Evolutionary conservation across 768 basidiomycete species (phyloP), one percentile per base, ranked within the genome.

Genomic region (Podaxis sp.): DNA sequence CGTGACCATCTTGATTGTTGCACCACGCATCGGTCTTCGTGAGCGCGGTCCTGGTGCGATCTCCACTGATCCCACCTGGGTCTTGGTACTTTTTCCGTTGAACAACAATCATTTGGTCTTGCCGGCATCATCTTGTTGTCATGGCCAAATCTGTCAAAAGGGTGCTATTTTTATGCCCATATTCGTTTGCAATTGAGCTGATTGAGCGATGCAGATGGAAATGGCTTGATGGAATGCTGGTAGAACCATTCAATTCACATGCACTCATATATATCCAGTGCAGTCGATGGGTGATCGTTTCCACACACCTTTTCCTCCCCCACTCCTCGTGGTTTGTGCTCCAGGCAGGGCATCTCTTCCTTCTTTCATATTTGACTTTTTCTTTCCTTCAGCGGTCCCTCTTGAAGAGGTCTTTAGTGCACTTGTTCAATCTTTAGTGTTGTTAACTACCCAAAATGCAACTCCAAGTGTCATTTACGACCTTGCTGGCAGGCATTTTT

Each of bases 401-500:
- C 68, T 71, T 44, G 59, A 66, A 64, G 53, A 53, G 59, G 53
- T 19, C 24, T 48, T 22, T 48, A 26, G 7, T 36, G 12, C 56
- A 40, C 13, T 63, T 33, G 48, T 26, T 39, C 15, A 15, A 17
- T 59, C 51, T 28, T 51, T 51, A 11, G 28, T 19, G 22, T 54
- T 59, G 19, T 42, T 51, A 24, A 36, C 22, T 28, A 48, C 22
- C 38, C 38, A 65, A 53, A 49, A 90, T 91, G 89, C 83, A 83
- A 66, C 76, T 89, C 70, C 75, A 76, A 51, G 67, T 82, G 67
- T 74, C 78, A 46, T 79, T 89, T 67, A 75, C 80, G 62, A 64
- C 82, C 64, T 78, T 90, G 67, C 76, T 86, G 63, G 79, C 81
- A 65, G 82, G 79, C 72, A 66, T 89, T 63, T 69, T 86, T 52